Evolutionary conservation across 2,329 filamentous ascomycete genomes (phyloP), one percentile per base, ranked within the genome.

Genomic region (Colletotrichum agaves): DNA sequence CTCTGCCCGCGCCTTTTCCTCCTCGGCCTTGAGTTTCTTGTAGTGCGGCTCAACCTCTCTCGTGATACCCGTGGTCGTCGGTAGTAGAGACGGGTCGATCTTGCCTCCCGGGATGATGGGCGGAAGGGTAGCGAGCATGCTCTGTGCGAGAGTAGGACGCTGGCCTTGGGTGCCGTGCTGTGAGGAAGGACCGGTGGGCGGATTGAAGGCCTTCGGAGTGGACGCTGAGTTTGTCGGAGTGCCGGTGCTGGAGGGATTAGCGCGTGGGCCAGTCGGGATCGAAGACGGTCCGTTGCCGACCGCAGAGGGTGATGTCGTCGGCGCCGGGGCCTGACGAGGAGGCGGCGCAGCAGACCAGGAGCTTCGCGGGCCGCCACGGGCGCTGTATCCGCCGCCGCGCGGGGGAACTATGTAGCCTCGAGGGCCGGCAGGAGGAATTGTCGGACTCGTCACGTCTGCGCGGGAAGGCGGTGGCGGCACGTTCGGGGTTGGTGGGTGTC

Each of bases 1-100:
- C 60, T 89, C 87, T 46, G 85, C 81, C 2, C 87, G 81, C 39
- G 88, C 72, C 69, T 83, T 84, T 74, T 88, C 87, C 72, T 88
- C 87, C 50, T 89, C 87, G 43, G 88, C 86, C 65, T 81, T 82
- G 11, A 88, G 79, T 66, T 85, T 85, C 37, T 81, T 79, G 71
- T 82, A 84, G 74, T 87, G 85, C n/a, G 81, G 75, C 69, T 87
- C 85, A 15, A 87, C 76, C 47, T 89, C 87, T 11, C 83, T 82
- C 35, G 83, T 80, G 23, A 88, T 82, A 15, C 86, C 84, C 0
- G 78, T 62, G 4, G 80, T 79, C 7, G 75, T 75, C 2, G 84
- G 79, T 2, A 80, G 74, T 72, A 83, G 78, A 17, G 78, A 75
- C 1, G 83, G 80, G 67, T 88, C 86, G 19, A 86, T 73, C 71